A percentile compares a stretch with the other conserved stretches of the same genome.
These are phyloP conservation scores for Picochlorum sp. DNA, from an alignment of 139 green algal species.

Conservation along the genomic window DNA sequence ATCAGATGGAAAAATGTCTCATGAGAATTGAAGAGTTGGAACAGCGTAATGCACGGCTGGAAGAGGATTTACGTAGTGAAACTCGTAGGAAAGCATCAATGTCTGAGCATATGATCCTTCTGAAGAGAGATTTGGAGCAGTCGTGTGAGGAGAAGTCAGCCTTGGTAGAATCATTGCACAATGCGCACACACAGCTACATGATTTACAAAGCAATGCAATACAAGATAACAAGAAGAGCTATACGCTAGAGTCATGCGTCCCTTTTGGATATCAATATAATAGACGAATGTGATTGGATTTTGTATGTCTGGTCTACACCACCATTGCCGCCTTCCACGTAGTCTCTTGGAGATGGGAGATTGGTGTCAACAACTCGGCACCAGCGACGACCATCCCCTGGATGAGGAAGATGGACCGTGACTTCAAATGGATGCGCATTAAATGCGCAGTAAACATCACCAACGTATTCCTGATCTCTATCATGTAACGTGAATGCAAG, in stretches of 20 bases:
- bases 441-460: conserved; percentile 85
- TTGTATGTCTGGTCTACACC: conserved; percentile 44
- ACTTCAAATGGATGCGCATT: conserved; percentile 84
- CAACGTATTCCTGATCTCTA: conserved; percentile 22
- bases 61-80: conserved; percentile 13
- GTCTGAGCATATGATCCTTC: neutral
- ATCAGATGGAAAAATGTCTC: no score
- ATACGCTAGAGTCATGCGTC: neutral
- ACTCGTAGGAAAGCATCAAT: neutral
- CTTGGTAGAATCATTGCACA: conserved; percentile 8
- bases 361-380: conserved; percentile 89
- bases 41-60: neutral
- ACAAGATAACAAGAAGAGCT: neutral
- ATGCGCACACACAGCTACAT: neutral
- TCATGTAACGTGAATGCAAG: conserved; percentile 92
- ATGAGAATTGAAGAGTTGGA: neutral
- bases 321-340: conserved; percentile 69
- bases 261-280: conserved; percentile 54
- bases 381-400: conserved; percentile 65
- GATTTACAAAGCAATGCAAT: conserved; percentile 2
- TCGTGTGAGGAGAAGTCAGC: conserved; percentile 14
- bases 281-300: conserved; percentile 43
- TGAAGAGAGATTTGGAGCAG: conserved; percentile 14
- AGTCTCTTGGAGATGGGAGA: conserved; percentile 79
- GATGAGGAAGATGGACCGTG: conserved; percentile 43